Evolutionary conservation across 2,329 filamentous ascomycete species (phyloP).

Genomic region (Xylariales sp.): DNA sequence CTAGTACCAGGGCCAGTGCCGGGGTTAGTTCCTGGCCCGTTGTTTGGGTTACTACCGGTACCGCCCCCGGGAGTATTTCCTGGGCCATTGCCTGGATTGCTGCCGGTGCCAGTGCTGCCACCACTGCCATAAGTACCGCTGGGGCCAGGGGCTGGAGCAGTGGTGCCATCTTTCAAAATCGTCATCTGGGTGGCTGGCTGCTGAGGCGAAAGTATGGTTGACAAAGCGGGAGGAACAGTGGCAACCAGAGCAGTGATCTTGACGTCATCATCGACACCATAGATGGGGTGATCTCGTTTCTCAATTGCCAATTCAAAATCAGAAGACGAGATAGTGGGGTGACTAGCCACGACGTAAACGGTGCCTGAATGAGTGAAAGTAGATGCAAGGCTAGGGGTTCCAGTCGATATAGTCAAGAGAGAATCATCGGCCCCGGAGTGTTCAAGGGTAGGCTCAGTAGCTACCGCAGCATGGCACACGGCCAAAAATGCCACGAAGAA

Average conservation of each 20-base stretch:
- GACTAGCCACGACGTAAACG: constrained; percentile 24
- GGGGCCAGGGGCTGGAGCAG: constrained; percentile 14
- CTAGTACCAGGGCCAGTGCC: constrained; percentile 8
- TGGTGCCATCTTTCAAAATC: constrained; percentile 9
- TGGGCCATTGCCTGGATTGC: constrained; percentile 5
- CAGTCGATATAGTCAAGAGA: constrained; percentile 9
- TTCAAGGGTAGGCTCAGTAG: constrained; percentile 5
- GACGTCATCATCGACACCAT: constrained; percentile 15
- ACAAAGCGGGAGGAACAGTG: constrained; percentile 29
- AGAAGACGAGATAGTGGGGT: constrained; percentile 4
- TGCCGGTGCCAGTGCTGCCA: constrained; percentile 12
- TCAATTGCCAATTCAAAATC: constrained; percentile 17
- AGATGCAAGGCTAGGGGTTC: constrained; percentile 7
- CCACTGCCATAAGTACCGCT: constrained; percentile 35
- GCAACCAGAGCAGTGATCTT: constrained; percentile 33
- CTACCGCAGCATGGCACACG: constrained; percentile 34
- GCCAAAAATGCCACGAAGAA: constrained; percentile 40
- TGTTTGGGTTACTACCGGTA: constrained; percentile 14
- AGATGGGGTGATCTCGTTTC: constrained; percentile 10
- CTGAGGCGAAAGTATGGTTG: constrained; percentile 28
- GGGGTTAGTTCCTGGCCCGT: constrained; percentile 13
- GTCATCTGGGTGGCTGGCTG: constrained; percentile 21
- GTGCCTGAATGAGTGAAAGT: constrained; percentile 27
- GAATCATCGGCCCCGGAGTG: not conserved
- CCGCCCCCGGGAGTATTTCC: constrained; percentile 15